These are phyloP conservation scores for Fusarium sp. DNA, from an alignment of 2,329 filamentous ascomycete species.

Conservation along the genomic window DNA sequence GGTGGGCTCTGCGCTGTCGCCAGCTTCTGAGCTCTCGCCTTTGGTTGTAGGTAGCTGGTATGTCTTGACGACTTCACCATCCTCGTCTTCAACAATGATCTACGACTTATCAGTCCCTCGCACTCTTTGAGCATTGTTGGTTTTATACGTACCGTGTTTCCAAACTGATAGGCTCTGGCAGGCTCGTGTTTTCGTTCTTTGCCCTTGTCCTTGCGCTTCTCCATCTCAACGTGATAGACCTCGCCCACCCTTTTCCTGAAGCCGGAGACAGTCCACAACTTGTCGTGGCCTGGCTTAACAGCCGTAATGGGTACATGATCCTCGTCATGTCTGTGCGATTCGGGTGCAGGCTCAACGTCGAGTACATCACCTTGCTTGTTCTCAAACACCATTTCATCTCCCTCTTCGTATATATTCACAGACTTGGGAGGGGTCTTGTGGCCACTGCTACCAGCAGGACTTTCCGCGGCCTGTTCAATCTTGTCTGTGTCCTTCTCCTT, in stretches of 20 bases:
- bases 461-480: conserved; percentile 38
- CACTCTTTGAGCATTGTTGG: neutral
- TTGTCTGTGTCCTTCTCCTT: conserved; percentile 46
- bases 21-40: conserved; percentile 45
- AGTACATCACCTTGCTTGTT: conserved; percentile 88
- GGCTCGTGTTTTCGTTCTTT: conserved; percentile 73
- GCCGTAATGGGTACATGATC: conserved; percentile 36
- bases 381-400: conserved; percentile 80
- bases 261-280: conserved; percentile 49
- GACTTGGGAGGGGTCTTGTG: conserved; percentile 42
- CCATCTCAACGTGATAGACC: conserved; percentile 67
- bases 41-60: conserved; percentile 75
- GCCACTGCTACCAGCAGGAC: conserved; percentile 22
- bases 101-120: conserved; percentile 51
- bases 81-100: conserved; percentile 88
- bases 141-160: conserved; percentile 70
- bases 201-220: conserved; percentile 69
- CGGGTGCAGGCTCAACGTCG: conserved; percentile 59
- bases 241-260: conserved; percentile 61
- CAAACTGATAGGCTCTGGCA: conserved; percentile 85
- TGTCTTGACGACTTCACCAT: conserved; percentile 86
- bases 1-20: conserved; percentile 51
- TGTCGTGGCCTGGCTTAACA: conserved; percentile 32
- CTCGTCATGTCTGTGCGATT: conserved; percentile 14
- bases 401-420: conserved; percentile 82